Evolutionary conservation across 805 yeast genomes (phyloP).

Genomic region (Candida saitoana): DNA sequence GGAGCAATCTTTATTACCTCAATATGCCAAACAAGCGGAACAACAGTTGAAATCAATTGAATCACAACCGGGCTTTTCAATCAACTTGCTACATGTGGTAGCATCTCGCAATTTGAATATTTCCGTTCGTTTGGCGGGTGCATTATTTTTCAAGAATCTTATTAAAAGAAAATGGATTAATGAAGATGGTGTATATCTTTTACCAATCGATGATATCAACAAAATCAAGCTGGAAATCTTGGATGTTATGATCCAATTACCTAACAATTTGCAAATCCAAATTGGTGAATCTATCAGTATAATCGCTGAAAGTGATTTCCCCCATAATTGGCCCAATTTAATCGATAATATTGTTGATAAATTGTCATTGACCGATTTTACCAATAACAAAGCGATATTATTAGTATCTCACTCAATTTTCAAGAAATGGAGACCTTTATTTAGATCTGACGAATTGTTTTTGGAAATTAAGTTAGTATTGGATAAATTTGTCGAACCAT

Average conservation of each 20-base stretch:
- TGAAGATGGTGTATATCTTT: conserved; percentile 75
- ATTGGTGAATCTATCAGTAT: conserved; percentile 89
- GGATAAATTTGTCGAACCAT: conserved; percentile 78
- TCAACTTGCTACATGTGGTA: conserved; percentile 71
- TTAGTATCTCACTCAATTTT: conserved; percentile 93
- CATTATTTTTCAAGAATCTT: conserved; percentile 85
- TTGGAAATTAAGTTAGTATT: conserved; percentile 83
- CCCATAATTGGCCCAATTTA: conserved; percentile 79
- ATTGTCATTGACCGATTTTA: conserved; percentile 62
- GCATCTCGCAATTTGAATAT: conserved; percentile 53
- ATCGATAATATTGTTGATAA: conserved; percentile 68
- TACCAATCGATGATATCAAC: conserved; percentile 57
- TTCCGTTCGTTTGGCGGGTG: conserved; percentile 77
- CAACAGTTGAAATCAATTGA: conserved; percentile 60
- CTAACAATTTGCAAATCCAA: conserved; percentile 80
- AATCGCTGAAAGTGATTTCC: conserved; percentile 95
- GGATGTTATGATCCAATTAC: conserved; percentile 79
- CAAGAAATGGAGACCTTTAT: conserved; percentile 93
- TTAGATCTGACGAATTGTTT: conserved; percentile 85
- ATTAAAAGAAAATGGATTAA: conserved; percentile 85
- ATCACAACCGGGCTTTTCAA: conserved; percentile 65
- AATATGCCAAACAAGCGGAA: conserved; percentile 66
- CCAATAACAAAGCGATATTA: conserved; percentile 77
- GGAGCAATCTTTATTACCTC: conserved; percentile 62
- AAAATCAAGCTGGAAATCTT: conserved; percentile 74